These are phyloP conservation scores for Fusarium ambrosium DNA, from an alignment of 2,329 filamentous ascomycete species.

Conservation along the genomic window DNA sequence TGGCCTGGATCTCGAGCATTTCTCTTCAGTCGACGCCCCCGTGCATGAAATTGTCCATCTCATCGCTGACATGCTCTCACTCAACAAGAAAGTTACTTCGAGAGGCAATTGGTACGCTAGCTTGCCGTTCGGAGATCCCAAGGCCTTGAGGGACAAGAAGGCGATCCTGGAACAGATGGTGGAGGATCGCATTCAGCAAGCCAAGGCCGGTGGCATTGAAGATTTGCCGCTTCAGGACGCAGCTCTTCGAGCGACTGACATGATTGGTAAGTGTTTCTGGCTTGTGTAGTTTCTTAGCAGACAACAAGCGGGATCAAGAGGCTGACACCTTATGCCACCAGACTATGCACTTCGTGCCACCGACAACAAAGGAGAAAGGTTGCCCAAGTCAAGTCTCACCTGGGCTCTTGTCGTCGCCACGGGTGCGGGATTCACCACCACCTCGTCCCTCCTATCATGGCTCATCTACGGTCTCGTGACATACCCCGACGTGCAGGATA, in stretches of 20 bases:
- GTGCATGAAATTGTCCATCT: slow-evolving; percentile 64
- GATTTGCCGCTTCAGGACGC: slow-evolving; percentile 62
- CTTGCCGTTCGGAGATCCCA: slow-evolving; percentile 71
- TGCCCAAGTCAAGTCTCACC: slow-evolving; percentile 55
- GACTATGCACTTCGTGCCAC: slow-evolving; percentile 68
- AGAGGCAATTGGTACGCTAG: slow-evolving; percentile 68
- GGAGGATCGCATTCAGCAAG: slow-evolving; percentile 53
- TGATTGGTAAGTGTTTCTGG: slow-evolving; percentile 25
- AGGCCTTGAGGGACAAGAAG: slow-evolving; percentile 53
- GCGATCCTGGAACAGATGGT: slow-evolving; percentile 53
- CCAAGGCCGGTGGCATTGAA: slow-evolving; percentile 52
- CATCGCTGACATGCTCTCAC: slow-evolving; percentile 63
- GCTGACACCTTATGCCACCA: neutral
- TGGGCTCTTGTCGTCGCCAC: slow-evolving; percentile 63
- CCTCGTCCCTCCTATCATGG: slow-evolving; percentile 70
- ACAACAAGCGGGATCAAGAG: neutral
- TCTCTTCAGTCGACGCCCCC: slow-evolving; percentile 58
- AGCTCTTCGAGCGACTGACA: slow-evolving; percentile 61
- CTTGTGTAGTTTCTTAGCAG: neutral
- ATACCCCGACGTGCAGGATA: slow-evolving; percentile 69
- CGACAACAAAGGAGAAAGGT: slow-evolving; percentile 67
- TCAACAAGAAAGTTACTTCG: slow-evolving; percentile 71
- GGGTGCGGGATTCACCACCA: slow-evolving; percentile 73
- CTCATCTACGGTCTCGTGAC: slow-evolving; percentile 65
- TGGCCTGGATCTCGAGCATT: slow-evolving; percentile 62